Percentiles rank a stretch among this genome's conserved stretches.
These are phyloP conservation scores for Arctium minus DNA, from an alignment of 129 eudicot species.

Conservation along the genomic window DNA sequence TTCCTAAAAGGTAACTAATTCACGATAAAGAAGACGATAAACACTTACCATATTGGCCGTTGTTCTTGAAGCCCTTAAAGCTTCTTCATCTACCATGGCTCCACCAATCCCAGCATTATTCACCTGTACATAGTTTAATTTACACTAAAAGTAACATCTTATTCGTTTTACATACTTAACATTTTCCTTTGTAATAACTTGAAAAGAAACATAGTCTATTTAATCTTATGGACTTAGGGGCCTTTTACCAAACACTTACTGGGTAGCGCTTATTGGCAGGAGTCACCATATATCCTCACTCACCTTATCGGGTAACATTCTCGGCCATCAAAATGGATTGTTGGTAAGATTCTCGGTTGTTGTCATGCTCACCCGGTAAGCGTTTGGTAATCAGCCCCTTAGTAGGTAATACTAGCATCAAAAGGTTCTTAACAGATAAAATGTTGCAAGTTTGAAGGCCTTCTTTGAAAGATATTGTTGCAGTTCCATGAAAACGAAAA, in stretches of 20 bases:
- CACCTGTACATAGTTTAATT: slow-evolving; percentile 26
- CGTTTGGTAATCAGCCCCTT: too few species aligned
- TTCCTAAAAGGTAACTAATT: not conserved
- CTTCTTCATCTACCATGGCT: slow-evolving; percentile 29
- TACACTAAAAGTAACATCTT: not conserved
- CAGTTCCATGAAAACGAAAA: too few species aligned
- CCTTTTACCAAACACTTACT: not conserved
- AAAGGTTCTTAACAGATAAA: not conserved
- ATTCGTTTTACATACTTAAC: not conserved
- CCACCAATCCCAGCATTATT: slow-evolving; percentile 65
- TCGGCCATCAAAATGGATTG: not conserved
- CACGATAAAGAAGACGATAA: not conserved
- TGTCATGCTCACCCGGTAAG: too few species aligned
- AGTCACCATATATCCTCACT: not conserved
- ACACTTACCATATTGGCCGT: slow-evolving; percentile 1
- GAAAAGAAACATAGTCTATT: not conserved
- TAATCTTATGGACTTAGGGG: not conserved
- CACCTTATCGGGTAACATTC: not conserved
- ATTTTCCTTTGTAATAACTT: not conserved
- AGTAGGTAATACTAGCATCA: not conserved
- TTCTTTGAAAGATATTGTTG: too few species aligned
- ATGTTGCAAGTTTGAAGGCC: not conserved
- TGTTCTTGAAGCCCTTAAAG: slow-evolving; percentile 19
- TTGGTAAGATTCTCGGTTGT: not conserved
- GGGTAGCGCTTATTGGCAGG: not conserved